phyloP scores from a whole-genome alignment of 306 rosid genomes.

The Rosa lucieae region DNA sequence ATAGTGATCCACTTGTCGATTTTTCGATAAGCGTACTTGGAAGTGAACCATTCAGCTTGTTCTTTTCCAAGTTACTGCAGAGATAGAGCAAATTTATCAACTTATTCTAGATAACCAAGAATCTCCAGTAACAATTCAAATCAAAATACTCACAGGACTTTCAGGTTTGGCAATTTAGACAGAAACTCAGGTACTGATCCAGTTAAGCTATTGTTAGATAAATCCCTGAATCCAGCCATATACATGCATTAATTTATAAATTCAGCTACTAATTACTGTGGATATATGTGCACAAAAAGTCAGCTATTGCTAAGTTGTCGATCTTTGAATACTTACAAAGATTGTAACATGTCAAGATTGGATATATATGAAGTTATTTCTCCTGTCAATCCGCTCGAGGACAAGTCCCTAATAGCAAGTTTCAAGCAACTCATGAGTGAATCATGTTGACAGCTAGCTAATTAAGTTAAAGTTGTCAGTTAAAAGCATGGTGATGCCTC shows the following conservation, averaged over 20 bases:
- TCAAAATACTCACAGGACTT: conserved; percentile 41
- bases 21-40: too few relatives aligned
- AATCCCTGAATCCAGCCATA: conserved; percentile 36
- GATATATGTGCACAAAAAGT: background rate
- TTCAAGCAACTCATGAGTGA: background rate
- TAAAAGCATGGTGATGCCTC: background rate
- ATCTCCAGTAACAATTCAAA: background rate
- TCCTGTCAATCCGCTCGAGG: conserved; percentile 36
- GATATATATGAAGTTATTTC: conserved; percentile 30
- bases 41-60: too few relatives aligned
- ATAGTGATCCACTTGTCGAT: too few relatives aligned
- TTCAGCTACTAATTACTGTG: background rate
- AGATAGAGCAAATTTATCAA: background rate
- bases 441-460: background rate
- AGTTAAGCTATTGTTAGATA: conserved; percentile 47
- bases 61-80: conserved; percentile 18
- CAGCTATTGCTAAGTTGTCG: background rate
- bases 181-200: conserved; percentile 42
- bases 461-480: background rate
- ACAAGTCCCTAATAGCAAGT: conserved; percentile 34
- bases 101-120: background rate
- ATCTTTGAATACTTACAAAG: conserved; percentile 37
- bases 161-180: conserved; percentile 22
- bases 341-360: conserved; percentile 32
- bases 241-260: background rate